These are phyloP conservation scores for Phyllosticta citribraziliensis DNA, from an alignment of 2,329 filamentous ascomycete genomes.

Conservation along the genomic window DNA sequence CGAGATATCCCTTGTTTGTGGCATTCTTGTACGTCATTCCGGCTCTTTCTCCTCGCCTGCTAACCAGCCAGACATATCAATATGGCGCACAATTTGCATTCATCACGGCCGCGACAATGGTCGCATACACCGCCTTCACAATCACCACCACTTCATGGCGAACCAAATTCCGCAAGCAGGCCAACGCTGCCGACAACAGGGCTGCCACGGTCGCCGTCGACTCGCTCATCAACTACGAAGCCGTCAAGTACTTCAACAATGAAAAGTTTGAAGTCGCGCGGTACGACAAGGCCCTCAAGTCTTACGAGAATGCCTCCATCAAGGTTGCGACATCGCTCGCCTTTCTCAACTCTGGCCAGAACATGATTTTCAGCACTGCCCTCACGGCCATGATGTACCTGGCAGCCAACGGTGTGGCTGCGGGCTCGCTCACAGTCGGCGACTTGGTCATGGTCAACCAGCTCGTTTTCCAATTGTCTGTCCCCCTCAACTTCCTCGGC, in stretches of 20 bases:
- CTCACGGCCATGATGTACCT: constrained; percentile 98
- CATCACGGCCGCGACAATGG: constrained; percentile 85
- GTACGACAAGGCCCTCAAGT: constrained; percentile 76
- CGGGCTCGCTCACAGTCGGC: constrained; percentile 74
- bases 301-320: constrained; percentile 90
- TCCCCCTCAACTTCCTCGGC: constrained; percentile 95
- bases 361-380: constrained; percentile 90
- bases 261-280: constrained; percentile 86
- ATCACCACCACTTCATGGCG: constrained; percentile 95
- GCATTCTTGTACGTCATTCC: constrained; percentile 58
- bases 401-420: constrained; percentile 78
- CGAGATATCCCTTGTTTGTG: constrained; percentile 91
- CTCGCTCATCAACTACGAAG: constrained; percentile 96
- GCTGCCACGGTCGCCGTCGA: constrained; percentile 93
- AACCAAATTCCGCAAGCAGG: constrained; percentile 89
- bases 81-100: constrained; percentile 87
- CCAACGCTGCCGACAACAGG: constrained; percentile 92
- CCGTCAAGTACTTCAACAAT: constrained; percentile 99
- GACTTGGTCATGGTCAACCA: constrained; percentile 99
- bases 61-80: constrained; percentile 60
- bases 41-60: background rate
- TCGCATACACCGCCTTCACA: constrained; percentile 90
- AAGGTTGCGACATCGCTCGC: constrained; percentile 92
- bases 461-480: constrained; percentile 93
- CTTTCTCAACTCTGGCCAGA: constrained; percentile 89